Evolutionary conservation across 805 yeast species (phyloP), one percentile per base, ranked within the genome.

Genomic region (Metschnikowia borealis): DNA sequence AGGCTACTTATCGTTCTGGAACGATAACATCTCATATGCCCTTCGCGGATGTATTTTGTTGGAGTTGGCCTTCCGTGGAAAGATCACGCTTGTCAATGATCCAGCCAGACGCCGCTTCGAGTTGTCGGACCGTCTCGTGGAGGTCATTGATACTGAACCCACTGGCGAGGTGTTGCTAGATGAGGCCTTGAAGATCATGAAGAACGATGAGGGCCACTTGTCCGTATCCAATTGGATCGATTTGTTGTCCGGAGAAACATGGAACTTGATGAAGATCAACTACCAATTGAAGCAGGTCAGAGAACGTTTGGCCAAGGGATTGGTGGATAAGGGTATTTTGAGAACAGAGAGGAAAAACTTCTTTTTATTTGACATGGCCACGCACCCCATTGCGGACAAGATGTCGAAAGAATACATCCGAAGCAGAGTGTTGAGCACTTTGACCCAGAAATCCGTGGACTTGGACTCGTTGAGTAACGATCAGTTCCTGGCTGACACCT

Each of bases 211-310:
- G 53, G 84, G 88, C 47, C 78, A 81, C 60, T 75, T 89, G 61
- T 80, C 89, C 33, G 91, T 94, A 40, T 79, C 87, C 38, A 84
- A 84, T 57, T 94, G 99, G 99, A 89, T 94, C 58, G 98, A 94
- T 66, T 78, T 92, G 51, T 78, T 94, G 54, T 82, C 90, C 54
- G 99, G 95, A 41, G 99, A 94, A 68, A 94, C 99, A 5, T 94
- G 99, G 99, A 94, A 92, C 69, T 73, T 94, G 59, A 79, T 91
- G 81, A 94, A 94, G 66, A 90, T 92, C 60, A 87, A 85, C 63
- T 94, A 92, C 73, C 99, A 94, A 71, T 80, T 94, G 67, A 94
- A 94, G 65, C 99, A 94, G 72, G 99, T 94, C 5, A 83, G 99
- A 64, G 99, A 94, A 70, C 80, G 99, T 60, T 77, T 94, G 56